A percentile compares a stretch with the other conserved stretches of the same genome.
phyloP scores from a whole-genome alignment of 805 yeast genomes.

The Candida germanica region DNA sequence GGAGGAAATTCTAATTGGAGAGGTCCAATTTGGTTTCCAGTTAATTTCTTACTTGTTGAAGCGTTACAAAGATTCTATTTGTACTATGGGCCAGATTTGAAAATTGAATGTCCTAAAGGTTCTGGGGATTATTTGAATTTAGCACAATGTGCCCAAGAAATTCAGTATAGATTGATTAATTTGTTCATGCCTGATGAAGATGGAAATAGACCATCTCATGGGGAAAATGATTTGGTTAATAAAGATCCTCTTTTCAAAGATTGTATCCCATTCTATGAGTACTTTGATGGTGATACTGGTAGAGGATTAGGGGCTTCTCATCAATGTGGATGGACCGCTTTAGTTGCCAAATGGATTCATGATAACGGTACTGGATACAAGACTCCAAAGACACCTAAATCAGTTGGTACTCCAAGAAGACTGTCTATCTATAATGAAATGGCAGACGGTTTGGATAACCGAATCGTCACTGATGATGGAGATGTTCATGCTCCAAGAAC shows the following conservation, averaged over 20 bases:
- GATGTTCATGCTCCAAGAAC: conserved; percentile 6
- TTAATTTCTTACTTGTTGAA: conserved; percentile 80
- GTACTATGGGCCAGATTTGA: conserved; percentile 82
- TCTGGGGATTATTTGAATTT: conserved; percentile 73
- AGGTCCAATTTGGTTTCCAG: conserved; percentile 97
- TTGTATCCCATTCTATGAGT: conserved; percentile 76
- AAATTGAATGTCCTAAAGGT: conserved; percentile 85
- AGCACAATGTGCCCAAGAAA: conserved; percentile 87
- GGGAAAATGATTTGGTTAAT: conserved; percentile 52
- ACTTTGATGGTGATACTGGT: conserved; percentile 92
- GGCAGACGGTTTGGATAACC: conserved; percentile 13
- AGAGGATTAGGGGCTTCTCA: conserved; percentile 91
- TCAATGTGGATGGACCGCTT: conserved; percentile 96
- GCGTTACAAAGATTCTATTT: conserved; percentile 81
- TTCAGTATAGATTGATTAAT: conserved; percentile 80
- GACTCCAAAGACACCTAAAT: conserved; percentile 42
- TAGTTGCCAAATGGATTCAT: conserved; percentile 88
- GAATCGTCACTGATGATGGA: background rate
- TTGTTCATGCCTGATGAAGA: conserved; percentile 67
- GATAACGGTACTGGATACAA: conserved; percentile 77
- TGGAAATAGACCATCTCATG: conserved; percentile 75
- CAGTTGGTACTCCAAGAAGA: conserved; percentile 25
- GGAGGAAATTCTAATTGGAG: conserved; percentile 98
- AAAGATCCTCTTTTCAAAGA: conserved; percentile 72
- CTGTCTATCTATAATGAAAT: conserved; percentile 25